A percentile compares a stretch with the other conserved stretches of the same genome.
Conservation (phyloP, 1,139 yeast species). For the Magnusiomyces magnusii region DNA sequence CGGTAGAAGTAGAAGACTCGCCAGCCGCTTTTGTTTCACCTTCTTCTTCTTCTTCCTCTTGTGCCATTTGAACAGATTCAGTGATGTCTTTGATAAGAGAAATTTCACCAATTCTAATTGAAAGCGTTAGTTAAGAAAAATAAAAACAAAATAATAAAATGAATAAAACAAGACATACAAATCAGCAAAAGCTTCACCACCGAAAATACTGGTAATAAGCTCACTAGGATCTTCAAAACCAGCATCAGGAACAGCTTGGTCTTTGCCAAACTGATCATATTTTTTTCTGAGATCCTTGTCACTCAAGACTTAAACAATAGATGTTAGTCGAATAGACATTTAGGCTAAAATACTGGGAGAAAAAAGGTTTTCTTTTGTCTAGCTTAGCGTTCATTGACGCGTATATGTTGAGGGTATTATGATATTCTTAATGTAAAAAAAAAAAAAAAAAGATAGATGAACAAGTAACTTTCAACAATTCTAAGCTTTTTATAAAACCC, state of each 20-base stretch:
- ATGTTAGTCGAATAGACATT: constrained; percentile 26
- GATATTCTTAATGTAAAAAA: neutral
- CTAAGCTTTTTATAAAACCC: neutral
- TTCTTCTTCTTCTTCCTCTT: constrained; percentile 75
- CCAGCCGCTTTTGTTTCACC: constrained; percentile 29
- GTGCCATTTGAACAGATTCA: constrained; percentile 63
- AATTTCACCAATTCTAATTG: constrained; percentile 64
- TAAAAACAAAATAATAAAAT: constrained; percentile 4
- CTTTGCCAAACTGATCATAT: constrained; percentile 82
- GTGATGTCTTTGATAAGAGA: constrained; percentile 75
- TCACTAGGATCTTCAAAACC: constrained; percentile 91
- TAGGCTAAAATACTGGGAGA: neutral
- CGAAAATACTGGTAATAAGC: constrained; percentile 78
- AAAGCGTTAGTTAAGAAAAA: constrained; percentile 7
- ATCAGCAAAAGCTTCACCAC: constrained; percentile 84
- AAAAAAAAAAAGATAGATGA: too few relatives aligned
- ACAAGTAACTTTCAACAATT: too few relatives aligned
- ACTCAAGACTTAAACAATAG: constrained; percentile 44
- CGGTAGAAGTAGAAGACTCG: constrained; percentile 7
- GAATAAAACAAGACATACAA: constrained; percentile 32
- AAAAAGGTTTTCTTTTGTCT: too few relatives aligned
- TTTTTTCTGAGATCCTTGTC: constrained; percentile 65
- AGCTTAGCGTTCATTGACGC: too few relatives aligned
- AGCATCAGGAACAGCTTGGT: constrained; percentile 68
- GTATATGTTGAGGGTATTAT: neutral